Evolutionary conservation across 2,329 filamentous ascomycete species (phyloP).

Genomic region (Pseudocercospora fuligena): DNA sequence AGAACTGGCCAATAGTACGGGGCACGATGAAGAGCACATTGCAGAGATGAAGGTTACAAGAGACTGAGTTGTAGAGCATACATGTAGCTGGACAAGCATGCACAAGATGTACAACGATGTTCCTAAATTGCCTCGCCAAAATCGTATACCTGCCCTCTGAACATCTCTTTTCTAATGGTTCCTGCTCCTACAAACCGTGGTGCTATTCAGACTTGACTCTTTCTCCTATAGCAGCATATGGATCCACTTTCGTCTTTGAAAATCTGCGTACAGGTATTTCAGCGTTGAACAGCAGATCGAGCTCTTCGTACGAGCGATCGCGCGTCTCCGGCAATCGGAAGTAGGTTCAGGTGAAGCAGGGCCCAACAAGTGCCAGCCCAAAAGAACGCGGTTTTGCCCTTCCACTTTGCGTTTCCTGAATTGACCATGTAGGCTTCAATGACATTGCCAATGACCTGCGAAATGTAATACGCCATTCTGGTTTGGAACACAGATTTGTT

Average conservation of each 20-base stretch:
- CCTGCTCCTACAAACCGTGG: too few relatives aligned
- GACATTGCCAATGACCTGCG: slow-evolving; percentile 40
- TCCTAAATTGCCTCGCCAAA: too few relatives aligned
- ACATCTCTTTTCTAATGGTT: too few relatives aligned
- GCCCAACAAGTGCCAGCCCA: slow-evolving; percentile 11
- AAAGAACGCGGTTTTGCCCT: slow-evolving; percentile 31
- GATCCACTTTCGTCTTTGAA: slow-evolving; percentile 20
- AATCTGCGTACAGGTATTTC: slow-evolving; percentile 39
- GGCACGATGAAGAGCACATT: too few relatives aligned
- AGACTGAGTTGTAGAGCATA: too few relatives aligned
- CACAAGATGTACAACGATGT: too few relatives aligned
- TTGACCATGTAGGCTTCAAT: slow-evolving; percentile 45
- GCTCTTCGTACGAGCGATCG: slow-evolving; percentile 43
- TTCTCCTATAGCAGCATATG: slow-evolving; percentile 14
- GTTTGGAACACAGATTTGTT: slow-evolving; percentile 36
- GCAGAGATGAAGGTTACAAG: too few relatives aligned
- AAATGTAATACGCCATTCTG: slow-evolving; percentile 37
- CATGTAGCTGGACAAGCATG: too few relatives aligned
- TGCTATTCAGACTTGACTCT: slow-evolving; percentile 13
- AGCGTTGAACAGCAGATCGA: slow-evolving; percentile 44
- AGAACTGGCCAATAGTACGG: too few relatives aligned
- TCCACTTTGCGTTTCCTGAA: slow-evolving; percentile 33
- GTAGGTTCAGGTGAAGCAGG: slow-evolving; percentile 40
- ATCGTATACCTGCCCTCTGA: too few relatives aligned
- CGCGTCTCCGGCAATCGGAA: slow-evolving; percentile 44